Percentiles rank a stretch among this genome's conserved stretches.
Evolutionary conservation across 1,139 yeast genomes (phyloP).

Genomic region (Lodderomyces margitis): DNA sequence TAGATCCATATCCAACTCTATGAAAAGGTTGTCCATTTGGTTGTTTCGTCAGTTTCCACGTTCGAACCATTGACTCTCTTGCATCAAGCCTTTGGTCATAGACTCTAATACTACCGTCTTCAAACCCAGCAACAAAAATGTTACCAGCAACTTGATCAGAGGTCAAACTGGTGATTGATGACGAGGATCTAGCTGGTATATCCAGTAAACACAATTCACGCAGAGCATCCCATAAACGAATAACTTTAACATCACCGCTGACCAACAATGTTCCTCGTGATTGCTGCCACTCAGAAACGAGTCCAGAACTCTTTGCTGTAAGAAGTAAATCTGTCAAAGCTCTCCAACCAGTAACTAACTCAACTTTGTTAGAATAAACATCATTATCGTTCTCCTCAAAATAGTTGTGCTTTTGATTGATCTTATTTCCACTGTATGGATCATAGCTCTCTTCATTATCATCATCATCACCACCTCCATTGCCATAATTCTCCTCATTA

Average conservation of each 20-base stretch:
- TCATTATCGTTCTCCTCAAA: constrained; percentile 20
- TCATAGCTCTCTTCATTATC: constrained; percentile 30
- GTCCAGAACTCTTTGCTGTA: constrained; percentile 80
- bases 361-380: constrained; percentile 44
- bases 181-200: constrained; percentile 87
- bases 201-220: constrained; percentile 83
- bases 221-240: constrained; percentile 95
- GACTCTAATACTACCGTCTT: constrained; percentile 86
- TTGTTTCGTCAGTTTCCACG: constrained; percentile 55
- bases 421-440: constrained; percentile 4
- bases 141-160: constrained; percentile 98
- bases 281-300: constrained; percentile 96
- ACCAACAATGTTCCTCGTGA: constrained; percentile 87
- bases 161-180: constrained; percentile 84
- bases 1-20: constrained; percentile 43
- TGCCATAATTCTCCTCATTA: constrained; percentile 30
- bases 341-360: constrained; percentile 86
- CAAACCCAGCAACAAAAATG: constrained; percentile 86
- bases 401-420: constrained; percentile 41
- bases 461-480: constrained; percentile 27
- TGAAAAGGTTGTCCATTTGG: constrained; percentile 12
- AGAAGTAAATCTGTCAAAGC: constrained; percentile 82
- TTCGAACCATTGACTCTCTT: constrained; percentile 79
- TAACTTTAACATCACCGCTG: constrained; percentile 92
- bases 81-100: constrained; percentile 87